Conservation (phyloP, 1,284 basidiomycete genomes). For the Sporisorium graminicola region DNA sequence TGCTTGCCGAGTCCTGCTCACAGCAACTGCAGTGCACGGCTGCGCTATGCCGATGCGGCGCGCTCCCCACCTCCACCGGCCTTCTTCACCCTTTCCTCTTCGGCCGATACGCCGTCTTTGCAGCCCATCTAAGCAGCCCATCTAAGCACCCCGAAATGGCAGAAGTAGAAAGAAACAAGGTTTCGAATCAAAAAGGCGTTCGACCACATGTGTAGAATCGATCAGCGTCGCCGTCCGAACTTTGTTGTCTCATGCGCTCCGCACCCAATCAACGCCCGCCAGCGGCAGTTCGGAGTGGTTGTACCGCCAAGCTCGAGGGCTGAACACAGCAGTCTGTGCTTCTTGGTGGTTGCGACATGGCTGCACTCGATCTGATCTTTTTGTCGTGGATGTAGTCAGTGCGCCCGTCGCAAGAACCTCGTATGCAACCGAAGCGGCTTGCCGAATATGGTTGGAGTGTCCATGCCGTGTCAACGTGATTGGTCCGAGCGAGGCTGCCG, state of each 20-base stretch:
- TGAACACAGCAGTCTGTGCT: neutral
- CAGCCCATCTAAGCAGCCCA: neutral
- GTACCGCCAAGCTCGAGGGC: neutral
- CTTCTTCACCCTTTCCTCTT: neutral
- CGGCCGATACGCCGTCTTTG: too few relatives aligned
- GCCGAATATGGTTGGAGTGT: neutral
- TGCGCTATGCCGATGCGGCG: neutral
- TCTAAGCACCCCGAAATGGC: neutral
- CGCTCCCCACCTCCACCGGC: neutral
- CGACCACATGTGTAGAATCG: too few relatives aligned
- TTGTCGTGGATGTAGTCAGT: neutral
- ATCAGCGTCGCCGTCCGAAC: neutral
- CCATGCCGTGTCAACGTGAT: neutral
- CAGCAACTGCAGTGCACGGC: neutral
- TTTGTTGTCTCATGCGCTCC: neutral
- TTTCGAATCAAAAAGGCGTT: neutral
- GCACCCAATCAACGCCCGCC: neutral
- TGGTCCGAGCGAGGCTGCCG: neutral
- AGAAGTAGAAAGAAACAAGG: neutral
- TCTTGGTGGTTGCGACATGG: neutral
- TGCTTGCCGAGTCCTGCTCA: neutral
- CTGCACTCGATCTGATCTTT: conserved; percentile 1
- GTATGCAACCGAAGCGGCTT: neutral
- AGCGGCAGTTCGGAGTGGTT: neutral
- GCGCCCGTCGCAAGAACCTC: neutral